Conservation (phyloP, 371 early-diverging fungal species). For the Capillidium rhysosporum region DNA sequence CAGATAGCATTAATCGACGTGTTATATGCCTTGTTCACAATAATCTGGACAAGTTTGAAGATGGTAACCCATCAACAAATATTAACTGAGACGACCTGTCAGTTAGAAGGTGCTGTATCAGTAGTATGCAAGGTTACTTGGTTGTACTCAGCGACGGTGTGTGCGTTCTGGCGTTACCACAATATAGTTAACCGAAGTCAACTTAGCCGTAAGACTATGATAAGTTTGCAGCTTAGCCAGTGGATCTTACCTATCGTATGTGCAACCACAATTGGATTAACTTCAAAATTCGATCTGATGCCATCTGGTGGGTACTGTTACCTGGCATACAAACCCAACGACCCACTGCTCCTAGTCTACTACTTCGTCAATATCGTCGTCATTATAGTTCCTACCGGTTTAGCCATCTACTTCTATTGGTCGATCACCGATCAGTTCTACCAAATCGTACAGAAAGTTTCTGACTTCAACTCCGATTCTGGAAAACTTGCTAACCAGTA, state of each 20-base stretch:
- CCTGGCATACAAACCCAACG: not conserved
- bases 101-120: not conserved
- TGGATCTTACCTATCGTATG: not conserved
- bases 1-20: slow-evolving; percentile 1
- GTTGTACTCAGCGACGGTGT: slow-evolving; percentile 1
- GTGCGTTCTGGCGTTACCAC: slow-evolving; percentile 3
- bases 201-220: not conserved
- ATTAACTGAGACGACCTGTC: not conserved
- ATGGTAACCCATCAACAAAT: not conserved
- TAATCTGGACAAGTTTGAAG: not conserved
- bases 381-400: not conserved
- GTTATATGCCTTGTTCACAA: not conserved
- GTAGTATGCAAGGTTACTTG: not conserved
- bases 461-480: not conserved
- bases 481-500: too few species aligned
- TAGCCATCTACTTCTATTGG: slow-evolving; percentile 1
- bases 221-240: not conserved
- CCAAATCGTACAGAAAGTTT: not conserved
- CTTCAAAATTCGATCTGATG: not conserved
- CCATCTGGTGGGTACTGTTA: slow-evolving; percentile 2
- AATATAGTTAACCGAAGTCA: not conserved
- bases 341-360: not conserved
- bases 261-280: not conserved
- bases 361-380: not conserved
- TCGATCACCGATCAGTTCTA: not conserved